Base-by-base conservation (phyloP, 1,284 basidiomycete genomes). In the Malassezia slooffiae region DNA sequence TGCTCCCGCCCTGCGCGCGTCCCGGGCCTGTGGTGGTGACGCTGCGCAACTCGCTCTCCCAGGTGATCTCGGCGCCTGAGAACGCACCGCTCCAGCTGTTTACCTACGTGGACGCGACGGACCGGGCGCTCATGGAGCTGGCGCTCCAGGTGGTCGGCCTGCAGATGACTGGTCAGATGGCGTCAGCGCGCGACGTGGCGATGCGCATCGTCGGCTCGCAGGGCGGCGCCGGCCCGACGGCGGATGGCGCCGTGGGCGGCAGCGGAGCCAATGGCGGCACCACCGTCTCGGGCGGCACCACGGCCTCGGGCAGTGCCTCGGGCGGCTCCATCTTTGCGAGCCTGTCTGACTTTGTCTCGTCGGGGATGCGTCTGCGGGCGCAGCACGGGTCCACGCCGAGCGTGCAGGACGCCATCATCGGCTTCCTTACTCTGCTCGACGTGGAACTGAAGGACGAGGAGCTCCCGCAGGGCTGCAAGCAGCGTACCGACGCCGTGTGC, bases 131-230 rank as follows among this genome's bases (percentile, higher is more conserved):
- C 79, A 90, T 93, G 87, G 89, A 93, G 69, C 77, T 93, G 43
- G 89, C 89, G 36, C 74, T 95, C 6, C 87, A 91, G 66, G 87
- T 93, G 8, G 87, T 95, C 20, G 89, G 89, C 2, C 73, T 93
- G 52, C 89, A 91, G 74, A 90, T 93, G 85, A 93, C 87, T 0
- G 89, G 89, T 28, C 85, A 87, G 64, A 81, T 91, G 41, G 85
- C 91, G 59, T 85, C 89, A 46, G 85, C 88, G 3, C 82, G 85
- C 70, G 85, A 88, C 54, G 83, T 91, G 31, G 89, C 89, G 13
- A 70, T 73, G 62, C 62, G 71, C 12, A 71, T 74, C 31, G 70
- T 73, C 17, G 60, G 59, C 12, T 61, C 46, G 21, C 54, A 57
- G 39, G n/a, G 11, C 15, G 24, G 19, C 13, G 32, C 24, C 15